These are phyloP conservation scores for Dryas alaskensis DNA, from an alignment of 306 rosid genomes.

Conservation along the genomic window DNA sequence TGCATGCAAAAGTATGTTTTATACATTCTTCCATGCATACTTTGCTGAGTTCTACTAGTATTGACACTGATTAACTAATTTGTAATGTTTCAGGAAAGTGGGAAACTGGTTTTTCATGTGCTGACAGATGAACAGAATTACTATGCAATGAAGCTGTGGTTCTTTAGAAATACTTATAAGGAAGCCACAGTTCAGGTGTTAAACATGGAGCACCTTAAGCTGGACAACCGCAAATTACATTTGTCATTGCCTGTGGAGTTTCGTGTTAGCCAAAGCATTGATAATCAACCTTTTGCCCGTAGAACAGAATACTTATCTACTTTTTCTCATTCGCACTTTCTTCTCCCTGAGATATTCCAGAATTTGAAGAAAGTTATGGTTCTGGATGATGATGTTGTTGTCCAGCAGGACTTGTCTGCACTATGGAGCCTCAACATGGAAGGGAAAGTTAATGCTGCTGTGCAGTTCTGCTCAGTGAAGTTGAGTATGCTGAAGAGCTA, in stretches of 20 bases:
- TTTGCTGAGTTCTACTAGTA: slow-evolving; percentile 2
- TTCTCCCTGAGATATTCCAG: slow-evolving; percentile 76
- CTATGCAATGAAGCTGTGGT: slow-evolving; percentile 91
- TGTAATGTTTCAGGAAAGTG: slow-evolving; percentile 63
- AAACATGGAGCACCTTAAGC: slow-evolving; percentile 64
- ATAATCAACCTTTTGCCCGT: slow-evolving; percentile 27
- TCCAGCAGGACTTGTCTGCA: slow-evolving; percentile 79
- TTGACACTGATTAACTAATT: slow-evolving; percentile 35
- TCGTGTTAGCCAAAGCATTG: slow-evolving; percentile 58
- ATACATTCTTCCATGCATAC: slow-evolving; percentile 12
- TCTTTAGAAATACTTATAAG: slow-evolving; percentile 61
- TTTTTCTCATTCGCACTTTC: slow-evolving; percentile 85
- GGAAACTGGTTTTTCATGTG: slow-evolving; percentile 84
- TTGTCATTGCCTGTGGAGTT: slow-evolving; percentile 75
- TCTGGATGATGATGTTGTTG: slow-evolving; percentile 86
- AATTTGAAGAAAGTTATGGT: slow-evolving; percentile 76
- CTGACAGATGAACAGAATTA: slow-evolving; percentile 84
- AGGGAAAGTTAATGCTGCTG: slow-evolving; percentile 87
- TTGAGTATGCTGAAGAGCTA: slow-evolving; percentile 61
- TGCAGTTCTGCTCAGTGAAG: slow-evolving; percentile 67
- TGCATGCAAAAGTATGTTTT: slow-evolving; percentile 67
- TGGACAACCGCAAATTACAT: slow-evolving; percentile 35
- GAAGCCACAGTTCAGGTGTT: slow-evolving; percentile 73
- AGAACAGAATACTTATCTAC: slow-evolving; percentile 84
- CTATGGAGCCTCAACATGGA: slow-evolving; percentile 80